phyloP scores from a whole-genome alignment of 345 rosid genomes.

The Euphorbia tirucalli region DNA sequence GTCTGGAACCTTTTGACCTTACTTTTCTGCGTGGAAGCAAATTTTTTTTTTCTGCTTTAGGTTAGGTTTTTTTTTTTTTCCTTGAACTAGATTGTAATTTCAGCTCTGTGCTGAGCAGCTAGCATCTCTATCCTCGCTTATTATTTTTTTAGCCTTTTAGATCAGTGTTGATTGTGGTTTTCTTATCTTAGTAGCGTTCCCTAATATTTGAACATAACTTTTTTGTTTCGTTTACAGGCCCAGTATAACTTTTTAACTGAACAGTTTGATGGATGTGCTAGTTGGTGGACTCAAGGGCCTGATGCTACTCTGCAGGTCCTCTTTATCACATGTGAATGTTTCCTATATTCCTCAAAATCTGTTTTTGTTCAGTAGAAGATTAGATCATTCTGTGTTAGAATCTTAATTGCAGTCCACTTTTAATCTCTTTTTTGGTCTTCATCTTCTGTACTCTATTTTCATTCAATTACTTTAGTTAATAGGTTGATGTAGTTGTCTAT shows the following conservation, averaged over 20 bases:
- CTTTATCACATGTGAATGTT: slow-evolving; percentile 19
- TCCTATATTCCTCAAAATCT: background rate
- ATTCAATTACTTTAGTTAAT: background rate
- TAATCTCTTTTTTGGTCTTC: background rate
- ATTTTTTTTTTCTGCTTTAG: background rate
- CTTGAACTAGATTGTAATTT: no score
- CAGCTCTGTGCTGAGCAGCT: background rate
- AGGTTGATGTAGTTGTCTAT: background rate
- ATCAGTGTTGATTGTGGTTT: background rate
- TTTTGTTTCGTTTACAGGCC: slow-evolving; percentile 32
- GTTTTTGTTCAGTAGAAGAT: background rate
- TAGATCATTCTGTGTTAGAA: background rate
- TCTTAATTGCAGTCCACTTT: background rate
- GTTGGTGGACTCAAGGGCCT: slow-evolving; percentile 99
- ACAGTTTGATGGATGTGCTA: slow-evolving; percentile 97
- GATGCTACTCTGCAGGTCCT: slow-evolving; percentile 87
- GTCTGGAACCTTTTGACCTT: background rate
- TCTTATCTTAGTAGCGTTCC: slow-evolving; percentile 3
- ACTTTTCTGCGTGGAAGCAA: background rate
- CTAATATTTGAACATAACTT: background rate
- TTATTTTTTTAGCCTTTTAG: background rate
- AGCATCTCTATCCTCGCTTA: background rate
- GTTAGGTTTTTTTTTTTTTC: background rate
- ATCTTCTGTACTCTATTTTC: background rate
- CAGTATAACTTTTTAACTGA: slow-evolving; percentile 48